Percentiles rank a stretch among this genome's conserved stretches.
Conservation (phyloP, 441 rosid species). For the Mallotus repandus region DNA sequence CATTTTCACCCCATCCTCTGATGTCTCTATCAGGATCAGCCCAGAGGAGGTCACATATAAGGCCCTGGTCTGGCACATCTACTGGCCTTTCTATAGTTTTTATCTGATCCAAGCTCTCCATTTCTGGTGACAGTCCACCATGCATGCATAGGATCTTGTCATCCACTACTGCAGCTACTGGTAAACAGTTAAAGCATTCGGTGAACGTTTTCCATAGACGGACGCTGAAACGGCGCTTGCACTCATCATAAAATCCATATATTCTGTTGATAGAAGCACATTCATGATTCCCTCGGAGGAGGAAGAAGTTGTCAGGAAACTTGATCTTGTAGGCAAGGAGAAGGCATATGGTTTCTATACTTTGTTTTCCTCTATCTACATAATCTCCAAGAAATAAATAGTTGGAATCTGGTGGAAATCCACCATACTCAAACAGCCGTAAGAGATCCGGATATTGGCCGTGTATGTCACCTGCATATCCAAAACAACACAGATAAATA, state of each 20-base stretch:
- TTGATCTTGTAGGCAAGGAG: conserved; percentile 83
- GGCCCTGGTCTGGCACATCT: conserved; percentile 69
- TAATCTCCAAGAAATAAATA: conserved; percentile 84
- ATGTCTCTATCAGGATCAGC: conserved; percentile 81
- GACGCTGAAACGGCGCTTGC: conserved; percentile 78
- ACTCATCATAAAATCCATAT: conserved; percentile 85
- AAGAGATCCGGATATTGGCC: conserved; percentile 82
- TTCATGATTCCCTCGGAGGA: conserved; percentile 84
- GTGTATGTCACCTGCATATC: conserved; percentile 69
- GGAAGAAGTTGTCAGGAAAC: conserved; percentile 81
- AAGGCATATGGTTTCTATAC: conserved; percentile 84
- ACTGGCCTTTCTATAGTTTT: conserved; percentile 66
- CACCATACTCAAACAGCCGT: conserved; percentile 80
- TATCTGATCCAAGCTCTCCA: conserved; percentile 64
- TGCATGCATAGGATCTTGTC: conserved; percentile 90
- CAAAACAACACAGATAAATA: background rate
- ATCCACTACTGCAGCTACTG: conserved; percentile 80
- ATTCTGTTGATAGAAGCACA: conserved; percentile 89
- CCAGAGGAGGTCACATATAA: conserved; percentile 88
- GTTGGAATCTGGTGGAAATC: conserved; percentile 80
- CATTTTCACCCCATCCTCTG: conserved; percentile 88
- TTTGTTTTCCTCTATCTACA: conserved; percentile 88
- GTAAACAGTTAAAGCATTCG: conserved; percentile 82
- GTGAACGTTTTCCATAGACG: conserved; percentile 81
- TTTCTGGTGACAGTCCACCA: conserved; percentile 87